These are phyloP conservation scores for Mycotypha africana DNA, from an alignment of 371 early-diverging fungal genomes.

Conservation along the genomic window DNA sequence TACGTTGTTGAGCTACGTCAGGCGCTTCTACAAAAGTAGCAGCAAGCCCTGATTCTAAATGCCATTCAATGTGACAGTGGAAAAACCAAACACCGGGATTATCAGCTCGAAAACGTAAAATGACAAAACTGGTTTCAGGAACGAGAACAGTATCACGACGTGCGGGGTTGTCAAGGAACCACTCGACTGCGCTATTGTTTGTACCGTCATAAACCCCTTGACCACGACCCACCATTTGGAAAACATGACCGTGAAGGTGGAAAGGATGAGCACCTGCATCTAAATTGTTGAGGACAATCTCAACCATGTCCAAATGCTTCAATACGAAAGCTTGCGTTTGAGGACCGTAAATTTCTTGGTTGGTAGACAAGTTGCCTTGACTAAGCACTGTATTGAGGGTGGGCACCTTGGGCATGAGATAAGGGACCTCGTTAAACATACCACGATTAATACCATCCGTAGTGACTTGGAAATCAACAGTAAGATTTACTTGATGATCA, in stretches of 20 bases:
- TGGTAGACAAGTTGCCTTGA: slow-evolving; percentile 47
- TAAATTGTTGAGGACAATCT: slow-evolving; percentile 59
- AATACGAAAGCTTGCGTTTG: slow-evolving; percentile 48
- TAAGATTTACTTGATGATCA: slow-evolving; percentile 49
- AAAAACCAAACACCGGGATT: slow-evolving; percentile 57
- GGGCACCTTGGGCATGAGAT: slow-evolving; percentile 62
- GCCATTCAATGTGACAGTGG: slow-evolving; percentile 84
- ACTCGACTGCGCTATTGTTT: slow-evolving; percentile 20
- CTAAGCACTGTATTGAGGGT: slow-evolving; percentile 63
- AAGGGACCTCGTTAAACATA: slow-evolving; percentile 77
- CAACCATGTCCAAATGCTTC: slow-evolving; percentile 43
- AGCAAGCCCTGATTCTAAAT: slow-evolving; percentile 58
- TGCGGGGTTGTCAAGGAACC: slow-evolving; percentile 52
- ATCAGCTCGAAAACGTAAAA: slow-evolving; percentile 55
- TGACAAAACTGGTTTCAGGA: slow-evolving; percentile 38
- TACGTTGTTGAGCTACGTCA: slow-evolving; percentile 36
- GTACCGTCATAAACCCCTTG: slow-evolving; percentile 33
- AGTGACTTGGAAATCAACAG: slow-evolving; percentile 58
- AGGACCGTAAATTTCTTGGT: slow-evolving; percentile 60
- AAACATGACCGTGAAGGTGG: slow-evolving; percentile 62
- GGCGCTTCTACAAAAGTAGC: slow-evolving; percentile 68
- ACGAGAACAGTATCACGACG: slow-evolving; percentile 54
- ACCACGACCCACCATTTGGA: slow-evolving; percentile 53
- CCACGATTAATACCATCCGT: slow-evolving; percentile 78
- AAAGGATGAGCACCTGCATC: slow-evolving; percentile 38